Base-by-base conservation (phyloP, 345 rosid genomes). In the Raphanus raphanistrum region DNA sequence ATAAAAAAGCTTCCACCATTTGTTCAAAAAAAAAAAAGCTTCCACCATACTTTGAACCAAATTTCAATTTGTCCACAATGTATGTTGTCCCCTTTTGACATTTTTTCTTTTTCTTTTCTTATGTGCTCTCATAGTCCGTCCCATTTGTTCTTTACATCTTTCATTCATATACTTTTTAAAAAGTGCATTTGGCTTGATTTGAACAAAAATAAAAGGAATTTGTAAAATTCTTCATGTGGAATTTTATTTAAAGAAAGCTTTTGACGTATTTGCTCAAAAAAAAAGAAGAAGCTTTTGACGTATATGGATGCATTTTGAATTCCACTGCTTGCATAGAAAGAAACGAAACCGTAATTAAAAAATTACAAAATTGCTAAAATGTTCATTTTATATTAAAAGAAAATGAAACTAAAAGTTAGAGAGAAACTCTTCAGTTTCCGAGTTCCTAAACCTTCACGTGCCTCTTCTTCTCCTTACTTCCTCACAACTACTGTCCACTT, bases 361-460 rank as follows among this genome's bases (percentile, higher is more conserved):
- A 45, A 45, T 11, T 11, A 38, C 10, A 38, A 3, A 36, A 7
- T 15, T 36, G 29, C 5, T 2, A 60, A 62, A 2, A 35, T 41
- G 48, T 41, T 41, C 48, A 10, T 2, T 25, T 26, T 10, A 9
- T 13, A 28, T 41, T 27, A 36, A 38, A 5, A 36, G 3, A 26
- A 29, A 13, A 32, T 21, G 0, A 5, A 61, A 33, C 54, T 2
- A 38, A 45, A 55, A 33, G 17, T 16, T 70, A 5, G 63, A 31
- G 73, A 71, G 31, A 71, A 50, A 55, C 78, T 68, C 62, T 59
- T 68, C 25, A 45, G 52, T 60, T 28, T 68, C 26, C 36, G 31
- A 68, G 69, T 68, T 68, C 63, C 38, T 76, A 61, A 72, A 66
- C 57, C 57, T 72, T 78, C 81, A 78, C 81, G 77, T 78, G 81